Evolutionary conservation across 352 stramenopile species (phyloP).

Genomic region (Pythium dissotocum): DNA sequence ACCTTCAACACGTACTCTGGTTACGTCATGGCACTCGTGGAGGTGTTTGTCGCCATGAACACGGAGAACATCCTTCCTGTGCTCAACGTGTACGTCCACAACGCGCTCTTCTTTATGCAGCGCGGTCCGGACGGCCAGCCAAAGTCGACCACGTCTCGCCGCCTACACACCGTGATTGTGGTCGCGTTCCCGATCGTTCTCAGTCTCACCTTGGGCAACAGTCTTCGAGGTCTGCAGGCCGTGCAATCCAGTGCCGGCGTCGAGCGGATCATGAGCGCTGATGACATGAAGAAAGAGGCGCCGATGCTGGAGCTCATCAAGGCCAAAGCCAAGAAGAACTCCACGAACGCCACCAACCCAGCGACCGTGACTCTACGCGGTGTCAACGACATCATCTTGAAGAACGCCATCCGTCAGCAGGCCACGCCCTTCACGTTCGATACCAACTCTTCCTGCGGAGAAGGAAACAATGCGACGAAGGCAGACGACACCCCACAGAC

Average conservation of each 20-base stretch:
- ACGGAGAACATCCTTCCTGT: slow-evolving; percentile 39
- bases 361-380: not conserved
- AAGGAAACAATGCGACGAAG: slow-evolving; percentile 24
- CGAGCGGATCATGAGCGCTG: slow-evolving; percentile 28
- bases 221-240: slow-evolving; percentile 47
- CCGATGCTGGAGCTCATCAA: slow-evolving; percentile 35
- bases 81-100: slow-evolving; percentile 52
- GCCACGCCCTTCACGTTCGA: slow-evolving; percentile 39
- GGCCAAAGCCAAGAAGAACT: slow-evolving; percentile 6
- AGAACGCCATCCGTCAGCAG: slow-evolving; percentile 37
- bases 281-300: slow-evolving; percentile 46
- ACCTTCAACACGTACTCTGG: slow-evolving; percentile 50
- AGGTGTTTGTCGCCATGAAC: slow-evolving; percentile 40
- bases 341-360: slow-evolving; percentile 1
- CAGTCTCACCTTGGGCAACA: slow-evolving; percentile 47
- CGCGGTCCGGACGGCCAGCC: slow-evolving; percentile 15
- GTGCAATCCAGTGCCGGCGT: not conserved
- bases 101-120: slow-evolving; percentile 41
- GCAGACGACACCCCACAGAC: slow-evolving; percentile 5
- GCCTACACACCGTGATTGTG: slow-evolving; percentile 23
- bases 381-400: slow-evolving; percentile 38
- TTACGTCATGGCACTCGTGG: slow-evolving; percentile 43
- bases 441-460: slow-evolving; percentile 31
- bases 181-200: slow-evolving; percentile 45
- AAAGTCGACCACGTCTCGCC: slow-evolving; percentile 8